Evolutionary conservation across 2,329 filamentous ascomycete species (phyloP), one percentile per base, ranked within the genome.

Genomic region (Periconia sp.): DNA sequence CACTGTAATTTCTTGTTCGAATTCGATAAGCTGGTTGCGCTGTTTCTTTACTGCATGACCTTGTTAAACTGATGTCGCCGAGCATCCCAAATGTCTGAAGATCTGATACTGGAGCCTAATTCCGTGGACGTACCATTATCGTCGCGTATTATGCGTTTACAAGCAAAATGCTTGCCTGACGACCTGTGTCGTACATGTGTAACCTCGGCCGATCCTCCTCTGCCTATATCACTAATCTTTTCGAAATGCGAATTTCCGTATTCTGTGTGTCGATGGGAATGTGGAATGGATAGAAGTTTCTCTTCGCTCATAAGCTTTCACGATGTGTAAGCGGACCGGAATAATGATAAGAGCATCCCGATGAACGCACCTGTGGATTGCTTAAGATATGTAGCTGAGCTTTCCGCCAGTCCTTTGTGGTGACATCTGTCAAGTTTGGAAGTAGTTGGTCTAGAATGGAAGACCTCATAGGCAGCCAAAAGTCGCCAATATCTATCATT

Each of bases 191-290:
- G 42, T 14, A 62, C 61, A 11, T 55, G 49, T 2, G 46, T 41
- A 3, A 62, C 59, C 35, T 59, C 54, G 6, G 61, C 61, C 3
- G 61, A 62, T 6, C 59, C 59, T 20, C 57, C 59, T 18, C 43
- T 51, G 8, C 59, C 59, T 9, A 63, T 46, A 23, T 47, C 49
- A 15, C 55, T 59, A 7, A 55, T 27, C 23, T 60, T 52, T 47
- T 62, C 58, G 48, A 63, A 62, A 30, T 58, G 48, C 1, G 52
- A 49, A 13, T 35, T 42, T 2, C 55, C 57, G 18, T 45, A 14
- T 14, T 43, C 41, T 33, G 62, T 57, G 31, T 60, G 45, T 44
- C 55, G 51, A 44, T 63, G 61, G 1, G 41, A n/a, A 30, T 55
- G 45, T 27, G 49, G 31, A n/a, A 47, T 10, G 13, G 51, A 50